Percentiles rank a stretch among this genome's conserved stretches.
Evolutionary conservation across 148 eudicot genomes (phyloP).

Genomic region (Rhododendron vialii): DNA sequence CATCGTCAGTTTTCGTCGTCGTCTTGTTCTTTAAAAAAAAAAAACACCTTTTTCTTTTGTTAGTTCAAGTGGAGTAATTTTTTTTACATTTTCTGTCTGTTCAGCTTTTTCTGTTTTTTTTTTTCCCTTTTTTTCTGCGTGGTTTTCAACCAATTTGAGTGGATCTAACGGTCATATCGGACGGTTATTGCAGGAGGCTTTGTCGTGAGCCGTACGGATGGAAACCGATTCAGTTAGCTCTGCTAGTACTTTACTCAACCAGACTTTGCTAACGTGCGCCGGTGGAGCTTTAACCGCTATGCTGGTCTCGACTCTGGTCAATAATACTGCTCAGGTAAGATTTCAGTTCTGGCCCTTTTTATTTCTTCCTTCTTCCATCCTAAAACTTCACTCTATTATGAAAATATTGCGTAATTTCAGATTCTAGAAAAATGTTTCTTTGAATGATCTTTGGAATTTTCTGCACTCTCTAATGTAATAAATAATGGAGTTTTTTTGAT

Average conservation of each 20-base stretch:
- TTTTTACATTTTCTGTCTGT: neutral
- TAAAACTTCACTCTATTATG: too few relatives aligned
- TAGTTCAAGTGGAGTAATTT: neutral
- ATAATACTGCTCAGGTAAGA: neutral
- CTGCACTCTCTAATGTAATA: too few relatives aligned
- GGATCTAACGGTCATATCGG: neutral
- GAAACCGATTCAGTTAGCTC: constrained; percentile 7
- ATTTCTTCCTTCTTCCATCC: too few relatives aligned
- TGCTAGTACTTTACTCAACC: neutral
- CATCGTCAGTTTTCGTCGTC: neutral
- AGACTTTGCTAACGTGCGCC: neutral
- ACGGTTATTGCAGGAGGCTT: neutral
- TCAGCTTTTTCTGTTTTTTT: neutral
- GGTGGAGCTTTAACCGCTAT: constrained; percentile 4
- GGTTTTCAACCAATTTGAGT: neutral
- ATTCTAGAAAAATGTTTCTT: too few relatives aligned
- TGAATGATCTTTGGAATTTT: too few relatives aligned
- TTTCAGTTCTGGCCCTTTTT: too few relatives aligned
- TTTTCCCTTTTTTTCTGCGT: too few relatives aligned
- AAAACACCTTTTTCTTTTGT: neutral
- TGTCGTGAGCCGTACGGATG: constrained; percentile 7
- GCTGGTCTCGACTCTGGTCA: neutral
- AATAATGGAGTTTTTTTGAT: too few relatives aligned
- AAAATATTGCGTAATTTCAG: too few relatives aligned
- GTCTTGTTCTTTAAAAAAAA: too few relatives aligned